A percentile compares a stretch with the other conserved stretches of the same genome.
phyloP scores from a whole-genome alignment of 306 rosid genomes.

The Rosa chinensis region DNA sequence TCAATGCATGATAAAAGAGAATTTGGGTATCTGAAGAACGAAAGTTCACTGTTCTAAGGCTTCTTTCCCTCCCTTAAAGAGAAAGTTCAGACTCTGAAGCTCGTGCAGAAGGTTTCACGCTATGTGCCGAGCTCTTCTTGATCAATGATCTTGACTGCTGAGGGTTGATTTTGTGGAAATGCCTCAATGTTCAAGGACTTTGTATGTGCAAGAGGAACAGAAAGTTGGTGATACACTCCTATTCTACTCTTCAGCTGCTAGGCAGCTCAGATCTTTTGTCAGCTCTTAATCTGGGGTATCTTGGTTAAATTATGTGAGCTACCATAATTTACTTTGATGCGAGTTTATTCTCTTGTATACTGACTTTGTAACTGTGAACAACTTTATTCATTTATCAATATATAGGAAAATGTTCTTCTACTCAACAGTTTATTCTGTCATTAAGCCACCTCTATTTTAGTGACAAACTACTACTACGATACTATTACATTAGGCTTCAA shows the following conservation, averaged over 20 bases:
- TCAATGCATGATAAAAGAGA: not conserved
- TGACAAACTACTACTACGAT: slow-evolving; percentile 15
- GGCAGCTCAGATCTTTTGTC: not conserved
- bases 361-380: not conserved
- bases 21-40: not conserved
- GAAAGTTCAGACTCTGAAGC: not conserved
- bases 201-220: not conserved
- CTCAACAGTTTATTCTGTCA: slow-evolving; percentile 12
- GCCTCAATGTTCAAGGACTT: not conserved
- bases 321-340: not conserved
- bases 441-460: slow-evolving; percentile 4
- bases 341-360: not conserved
- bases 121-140: not conserved
- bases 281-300: not conserved
- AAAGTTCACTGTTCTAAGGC: not conserved
- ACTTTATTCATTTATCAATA: not conserved
- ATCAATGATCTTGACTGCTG: not conserved
- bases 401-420: not conserved
- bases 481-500: slow-evolving; percentile 8
- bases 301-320: not conserved
- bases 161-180: not conserved
- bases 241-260: not conserved
- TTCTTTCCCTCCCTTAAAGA: not conserved
- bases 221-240: not conserved
- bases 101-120: not conserved